These are phyloP conservation scores for Phoma sp. DNA, from an alignment of 2,329 filamentous ascomycete genomes.

Conservation along the genomic window DNA sequence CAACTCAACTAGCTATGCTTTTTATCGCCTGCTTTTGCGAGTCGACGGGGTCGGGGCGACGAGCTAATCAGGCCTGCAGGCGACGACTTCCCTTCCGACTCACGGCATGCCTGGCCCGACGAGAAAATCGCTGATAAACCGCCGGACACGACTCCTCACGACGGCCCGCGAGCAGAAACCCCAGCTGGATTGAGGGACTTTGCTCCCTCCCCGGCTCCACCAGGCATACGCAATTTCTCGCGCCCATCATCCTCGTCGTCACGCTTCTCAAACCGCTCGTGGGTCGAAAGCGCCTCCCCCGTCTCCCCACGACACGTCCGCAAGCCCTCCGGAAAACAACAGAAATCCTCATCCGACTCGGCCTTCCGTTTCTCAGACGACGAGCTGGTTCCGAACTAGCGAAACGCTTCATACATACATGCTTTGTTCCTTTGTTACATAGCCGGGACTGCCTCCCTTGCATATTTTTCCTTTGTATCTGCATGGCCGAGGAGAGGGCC, in stretches of 20 bases:
- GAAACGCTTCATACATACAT: not conserved
- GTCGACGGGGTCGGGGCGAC: not conserved
- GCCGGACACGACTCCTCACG: not conserved
- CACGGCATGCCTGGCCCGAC: not conserved
- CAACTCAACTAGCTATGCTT: too few relatives aligned
- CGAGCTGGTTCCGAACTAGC: conserved; percentile 2
- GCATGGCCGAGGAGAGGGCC: conserved; percentile 3
- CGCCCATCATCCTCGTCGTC: conserved; percentile 17
- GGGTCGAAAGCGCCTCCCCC: conserved; percentile 14
- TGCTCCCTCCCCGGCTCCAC: conserved; percentile 3
- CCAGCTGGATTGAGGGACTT: conserved; percentile 2
- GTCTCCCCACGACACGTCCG: conserved; percentile 8
- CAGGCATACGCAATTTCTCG: conserved; percentile 9
- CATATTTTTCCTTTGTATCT: conserved; percentile 1
- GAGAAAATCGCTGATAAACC: not conserved
- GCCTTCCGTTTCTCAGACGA: conserved; percentile 15
- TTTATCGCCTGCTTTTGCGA: too few relatives aligned
- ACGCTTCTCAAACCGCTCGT: conserved; percentile 13
- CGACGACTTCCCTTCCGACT: not conserved
- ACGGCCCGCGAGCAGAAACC: not conserved
- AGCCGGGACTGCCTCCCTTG: not conserved
- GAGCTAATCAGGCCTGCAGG: conserved; percentile 9
- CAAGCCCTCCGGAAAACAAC: conserved; percentile 8
- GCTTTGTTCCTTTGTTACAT: conserved; percentile 7
- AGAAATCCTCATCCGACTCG: conserved; percentile 1